Percentiles rank a stretch among this genome's conserved stretches.
These are phyloP conservation scores for Bacidia gigantensis DNA, from an alignment of 495 filamentous ascomycete genomes.

Conservation along the genomic window DNA sequence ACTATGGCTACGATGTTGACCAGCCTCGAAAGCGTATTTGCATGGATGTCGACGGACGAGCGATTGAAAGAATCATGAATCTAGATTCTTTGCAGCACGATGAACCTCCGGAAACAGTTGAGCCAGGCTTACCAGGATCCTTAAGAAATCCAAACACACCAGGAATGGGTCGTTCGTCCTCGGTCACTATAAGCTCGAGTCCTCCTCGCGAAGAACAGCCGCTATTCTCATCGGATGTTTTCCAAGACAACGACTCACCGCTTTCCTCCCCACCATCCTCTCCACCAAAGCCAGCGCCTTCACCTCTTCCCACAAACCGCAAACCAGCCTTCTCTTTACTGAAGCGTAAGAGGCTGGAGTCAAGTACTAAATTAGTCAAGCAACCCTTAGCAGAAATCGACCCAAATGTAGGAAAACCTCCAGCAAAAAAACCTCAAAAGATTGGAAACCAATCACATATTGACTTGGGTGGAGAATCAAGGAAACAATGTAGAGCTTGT, in stretches of 20 bases:
- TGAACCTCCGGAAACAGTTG: neutral
- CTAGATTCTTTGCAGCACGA: neutral
- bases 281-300: slow-evolving; percentile 41
- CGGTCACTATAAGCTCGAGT: slow-evolving; percentile 34
- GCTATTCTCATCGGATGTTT: slow-evolving; percentile 33
- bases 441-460: slow-evolving; percentile 52
- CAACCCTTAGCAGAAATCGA: slow-evolving; percentile 37
- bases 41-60: slow-evolving; percentile 13
- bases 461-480: slow-evolving; percentile 45
- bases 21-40: slow-evolving; percentile 15
- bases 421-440: slow-evolving; percentile 21
- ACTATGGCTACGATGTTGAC: slow-evolving; percentile 5
- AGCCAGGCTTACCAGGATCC: neutral
- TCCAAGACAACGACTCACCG: slow-evolving; percentile 29
- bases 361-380: slow-evolving; percentile 15
- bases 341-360: slow-evolving; percentile 36
- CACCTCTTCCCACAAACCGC: slow-evolving; percentile 40
- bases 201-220: slow-evolving; percentile 35
- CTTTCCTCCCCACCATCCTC: slow-evolving; percentile 36
- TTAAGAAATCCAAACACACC: slow-evolving; percentile 1
- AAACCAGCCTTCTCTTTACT: slow-evolving; percentile 40
- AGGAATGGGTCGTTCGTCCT: slow-evolving; percentile 19
- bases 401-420: slow-evolving; percentile 29
- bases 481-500: slow-evolving; percentile 48
- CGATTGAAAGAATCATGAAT: slow-evolving; percentile 12